Percentiles rank a stretch among this genome's conserved stretches.
Conservation (phyloP, 352 stramenopile genomes). For the Thraustochytrium sp. region DNA sequence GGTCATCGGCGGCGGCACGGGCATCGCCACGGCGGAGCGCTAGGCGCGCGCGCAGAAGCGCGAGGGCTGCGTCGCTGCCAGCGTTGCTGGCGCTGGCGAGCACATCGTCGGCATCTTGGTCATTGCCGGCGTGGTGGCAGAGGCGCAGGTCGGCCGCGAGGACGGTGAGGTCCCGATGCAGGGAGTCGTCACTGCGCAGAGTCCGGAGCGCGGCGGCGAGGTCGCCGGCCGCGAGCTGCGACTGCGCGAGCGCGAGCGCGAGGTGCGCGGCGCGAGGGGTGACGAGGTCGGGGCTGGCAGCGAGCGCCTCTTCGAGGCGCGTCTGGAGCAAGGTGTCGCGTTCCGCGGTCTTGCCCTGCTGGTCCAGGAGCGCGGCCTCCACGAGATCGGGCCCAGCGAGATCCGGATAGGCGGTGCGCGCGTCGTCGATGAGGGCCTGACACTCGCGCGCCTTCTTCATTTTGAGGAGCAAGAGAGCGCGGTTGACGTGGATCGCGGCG, state of each 20-base stretch:
- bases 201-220: background rate
- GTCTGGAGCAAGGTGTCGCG: background rate
- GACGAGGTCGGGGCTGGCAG: background rate
- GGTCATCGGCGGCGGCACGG: background rate
- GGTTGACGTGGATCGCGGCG: background rate
- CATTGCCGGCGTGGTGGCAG: background rate
- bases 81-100: background rate
- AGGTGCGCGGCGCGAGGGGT: background rate
- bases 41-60: no score
- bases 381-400: background rate
- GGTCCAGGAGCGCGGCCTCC: background rate
- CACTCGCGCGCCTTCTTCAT: conserved; percentile 28
- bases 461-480: conserved; percentile 11
- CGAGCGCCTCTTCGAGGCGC: background rate
- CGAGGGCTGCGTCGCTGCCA: background rate
- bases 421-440: background rate
- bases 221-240: background rate
- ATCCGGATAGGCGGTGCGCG: background rate
- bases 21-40: background rate
- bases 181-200: background rate
- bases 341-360: background rate
- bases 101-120: background rate
- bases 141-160: background rate
- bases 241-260: conserved; percentile 11
- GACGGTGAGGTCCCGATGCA: background rate